Evolutionary conservation across 345 rosid species (phyloP), one percentile per base, ranked within the genome.

Genomic region (Bruguiera parviflora): DNA sequence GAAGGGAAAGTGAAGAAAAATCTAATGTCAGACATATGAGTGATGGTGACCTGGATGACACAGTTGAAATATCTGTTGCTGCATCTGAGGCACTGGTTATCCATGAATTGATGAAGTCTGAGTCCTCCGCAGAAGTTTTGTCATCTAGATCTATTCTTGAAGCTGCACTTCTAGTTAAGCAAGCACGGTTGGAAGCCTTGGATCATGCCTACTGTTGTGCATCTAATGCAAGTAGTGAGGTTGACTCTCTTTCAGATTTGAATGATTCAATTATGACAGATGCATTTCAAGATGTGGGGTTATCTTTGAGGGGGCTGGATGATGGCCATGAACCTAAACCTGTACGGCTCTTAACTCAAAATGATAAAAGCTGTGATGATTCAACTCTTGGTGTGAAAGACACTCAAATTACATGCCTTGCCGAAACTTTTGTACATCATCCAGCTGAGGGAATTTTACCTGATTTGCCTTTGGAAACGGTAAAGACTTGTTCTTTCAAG

Each of bases 51-150:
- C 47, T 78, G 27, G 55, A 64, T 77, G 80, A 75, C 53, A 85
- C 84, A 9, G 76, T 88, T 57, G 91, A 86, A 68, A 80, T 84
- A 49, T 86, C 86, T 21, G 75, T 88, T 72, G 87, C 91, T 39
- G 94, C 94, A 58, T 88, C 89, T 19, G 94, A 88, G 81, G 88
- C 89, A 35, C 58, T 88, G 60, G 84, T 73, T 65, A 88, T 88
- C 58, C 76, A 86, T 76, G 88, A 85, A 70, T 53, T 85, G 53
- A 78, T 80, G 70, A 77, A 69, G 60, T 61, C 64, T 68, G 88
- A 66, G 28, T 65, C 82, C 65, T 57, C 59, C 71, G 70, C 80
- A 32, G 73, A 74, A 72, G 61, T 59, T 61, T 71, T 88, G 19
- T 65, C 82, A 6, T 67, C 66, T 31, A 69, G 58, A 76, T 70